A percentile compares a stretch with the other conserved stretches of the same genome.
phyloP scores from a whole-genome alignment of 768 basidiomycete genomes.

The Amanita subjunquillea region DNA sequence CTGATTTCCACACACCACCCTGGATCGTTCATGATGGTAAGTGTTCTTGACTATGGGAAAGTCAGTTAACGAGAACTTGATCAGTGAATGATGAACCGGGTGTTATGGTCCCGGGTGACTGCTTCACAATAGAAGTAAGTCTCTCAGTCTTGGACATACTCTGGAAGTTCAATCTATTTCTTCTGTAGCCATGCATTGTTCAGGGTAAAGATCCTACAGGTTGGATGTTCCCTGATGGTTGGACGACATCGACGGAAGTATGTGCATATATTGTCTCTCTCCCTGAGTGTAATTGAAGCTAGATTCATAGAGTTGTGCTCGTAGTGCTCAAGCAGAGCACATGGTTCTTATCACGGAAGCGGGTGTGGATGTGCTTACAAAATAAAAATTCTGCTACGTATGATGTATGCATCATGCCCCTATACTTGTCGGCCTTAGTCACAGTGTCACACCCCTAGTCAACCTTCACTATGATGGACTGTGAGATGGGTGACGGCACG shows the following conservation, averaged over 20 bases:
- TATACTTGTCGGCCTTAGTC: no score
- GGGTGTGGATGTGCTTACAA: constrained; percentile 73
- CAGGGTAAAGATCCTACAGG: constrained; percentile 60
- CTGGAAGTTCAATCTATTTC: not conserved
- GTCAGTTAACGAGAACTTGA: not conserved
- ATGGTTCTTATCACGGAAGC: constrained; percentile 75
- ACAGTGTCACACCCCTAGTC: no score
- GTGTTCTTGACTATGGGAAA: constrained; percentile 12
- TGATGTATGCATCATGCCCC: no score
- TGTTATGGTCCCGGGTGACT: constrained; percentile 74
- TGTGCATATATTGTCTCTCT: constrained; percentile 9
- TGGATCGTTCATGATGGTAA: constrained; percentile 75
- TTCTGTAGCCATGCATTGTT: constrained; percentile 56
- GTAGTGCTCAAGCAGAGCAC: constrained; percentile 82
- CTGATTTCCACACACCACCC: constrained; percentile 68
- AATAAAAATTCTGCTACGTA: constrained; percentile 2
- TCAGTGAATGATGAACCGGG: constrained; percentile 81
- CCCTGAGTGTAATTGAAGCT: not conserved
- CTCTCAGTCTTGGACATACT: not conserved
- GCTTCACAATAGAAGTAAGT: constrained; percentile 84
- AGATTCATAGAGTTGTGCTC: constrained; percentile 54
- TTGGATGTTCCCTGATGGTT: constrained; percentile 85
- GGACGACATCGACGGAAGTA: constrained; percentile 88
- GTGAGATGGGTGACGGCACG: no score
- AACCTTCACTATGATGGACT: no score